Base-by-base conservation (phyloP, 257 asterid genomes). In the Leptodermis oblonga region DNA sequence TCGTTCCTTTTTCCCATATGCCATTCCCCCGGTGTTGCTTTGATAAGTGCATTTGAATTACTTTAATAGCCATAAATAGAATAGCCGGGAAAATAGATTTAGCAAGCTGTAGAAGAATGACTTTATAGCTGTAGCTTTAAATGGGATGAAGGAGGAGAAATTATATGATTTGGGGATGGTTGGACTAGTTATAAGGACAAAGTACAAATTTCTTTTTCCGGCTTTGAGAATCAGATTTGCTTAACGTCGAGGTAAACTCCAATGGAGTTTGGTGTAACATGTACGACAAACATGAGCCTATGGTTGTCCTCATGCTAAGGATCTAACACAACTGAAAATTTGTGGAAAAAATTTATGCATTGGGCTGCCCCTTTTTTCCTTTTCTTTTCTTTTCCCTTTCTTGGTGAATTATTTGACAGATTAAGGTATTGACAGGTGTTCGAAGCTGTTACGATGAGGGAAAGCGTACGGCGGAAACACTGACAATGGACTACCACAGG, bases 361-460 rank as follows among this genome's bases (percentile, higher is more conserved):
- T n/a, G n/a, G n/a, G n/a, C n/a, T n/a, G n/a, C n/a, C n/a, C n/a
- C n/a, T n/a, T n/a, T n/a, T n/a, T n/a, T n/a, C n/a, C n/a, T n/a
- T n/a, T n/a, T n/a, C n/a, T n/a, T n/a, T n/a, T n/a, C n/a, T n/a
- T n/a, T n/a, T n/a, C n/a, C n/a, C n/a, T n/a, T n/a, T n/a, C n/a
- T 52, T 53, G 53, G 53, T 25, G 48, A 37, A 58, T 53, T 68
- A 14, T 5, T 22, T 68, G 34, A 63, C 53, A 22, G 13, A 41
- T 78, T 60, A 72, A 68, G 48, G 30, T 64, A 43, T 59, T 66
- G 81, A 82, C 92, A 93, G 99, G 99, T 78, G 99, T 90, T 39
- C 87, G 99, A 68, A 93, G 99, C 65, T 93, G 99, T 83, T 93
- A 93, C 80, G 99, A 93, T 63, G 99, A 93, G 81, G 99, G 99